Evolutionary conservation across 1,284 basidiomycete species (phyloP).

Genomic region (Mrakiaceae sp.): DNA sequence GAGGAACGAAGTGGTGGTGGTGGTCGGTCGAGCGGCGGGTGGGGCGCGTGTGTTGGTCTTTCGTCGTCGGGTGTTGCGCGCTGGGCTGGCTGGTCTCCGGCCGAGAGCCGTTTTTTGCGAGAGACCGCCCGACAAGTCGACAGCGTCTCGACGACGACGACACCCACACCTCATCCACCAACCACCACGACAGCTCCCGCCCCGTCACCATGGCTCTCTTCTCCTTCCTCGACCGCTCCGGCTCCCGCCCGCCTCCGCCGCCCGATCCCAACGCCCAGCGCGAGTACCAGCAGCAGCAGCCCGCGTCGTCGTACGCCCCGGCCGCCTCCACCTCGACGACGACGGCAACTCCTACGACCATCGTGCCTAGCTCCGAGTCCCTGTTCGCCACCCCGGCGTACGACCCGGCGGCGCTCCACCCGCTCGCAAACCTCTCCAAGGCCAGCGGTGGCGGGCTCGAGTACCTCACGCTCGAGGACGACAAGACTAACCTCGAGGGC

Average conservation of each 20-base stretch:
- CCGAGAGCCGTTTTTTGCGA: too few species aligned
- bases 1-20: not conserved
- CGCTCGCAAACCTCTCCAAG: constrained; percentile 57
- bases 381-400: constrained; percentile 58
- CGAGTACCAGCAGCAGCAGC: constrained; percentile 26
- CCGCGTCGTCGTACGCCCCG: constrained; percentile 21
- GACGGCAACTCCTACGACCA: constrained; percentile 9
- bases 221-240: constrained; percentile 23
- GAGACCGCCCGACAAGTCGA: too few species aligned
- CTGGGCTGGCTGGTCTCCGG: too few species aligned
- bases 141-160: too few species aligned
- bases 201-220: constrained; percentile 29
- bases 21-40: too few species aligned
- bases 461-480: constrained; percentile 84
- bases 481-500: constrained; percentile 76
- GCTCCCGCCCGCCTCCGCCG: constrained; percentile 5
- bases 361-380: constrained; percentile 48
- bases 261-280: constrained; percentile 23
- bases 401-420: constrained; percentile 81
- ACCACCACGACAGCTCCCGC: not conserved
- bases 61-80: too few species aligned
- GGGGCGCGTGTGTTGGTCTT: too few species aligned
- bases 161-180: too few species aligned
- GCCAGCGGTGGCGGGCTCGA: constrained; percentile 65
- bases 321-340: constrained; percentile 17